Evolutionary conservation across 2,329 filamentous ascomycete genomes (phyloP), one percentile per base, ranked within the genome.

Genomic region (Hypoxylon sp.): DNA sequence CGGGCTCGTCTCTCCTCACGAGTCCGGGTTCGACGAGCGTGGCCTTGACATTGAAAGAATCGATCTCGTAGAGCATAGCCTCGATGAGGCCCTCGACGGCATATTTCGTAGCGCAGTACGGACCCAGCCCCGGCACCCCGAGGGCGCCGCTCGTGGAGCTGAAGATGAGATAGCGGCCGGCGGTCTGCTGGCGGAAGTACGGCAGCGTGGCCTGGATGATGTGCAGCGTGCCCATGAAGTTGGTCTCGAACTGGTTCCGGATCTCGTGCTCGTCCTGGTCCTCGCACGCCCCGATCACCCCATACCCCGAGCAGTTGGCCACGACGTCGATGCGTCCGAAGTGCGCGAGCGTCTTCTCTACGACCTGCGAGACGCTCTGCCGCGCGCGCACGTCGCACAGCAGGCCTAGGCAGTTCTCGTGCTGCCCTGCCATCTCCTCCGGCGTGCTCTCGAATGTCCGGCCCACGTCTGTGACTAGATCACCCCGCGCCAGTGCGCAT

Each of bases 51-150:
- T 94, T 93, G 73, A 96, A 97, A 0, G 77, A 72, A 60, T 97
- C 92, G 26, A 96, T 87, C 69, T 99, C 94, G 72, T 97, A 97
- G 11, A 97, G 80, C 89, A 99, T 93, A 11, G 90, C 92, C 72
- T 99, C 94, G 62, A 97, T 91, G 44, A 99, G 77, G 0, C 93
- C 94, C 69, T 99, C 94, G 3, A 96, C 91, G 0, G 94, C 94
- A 72, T 97, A 97, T 70, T 97, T 99, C 11, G 91, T 96, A 1
- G 94, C 94, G 71, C 93, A 97, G 68, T 96, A 97, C 0, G 93
- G 93, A 0, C 93, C 93, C 4, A 97, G 74, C 0, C 94, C 94
- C 0, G 94, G 94, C 0, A 97, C 91, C 2, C 93, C 94, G n/a
- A 97, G 80, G 0, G 93, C 90, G 3, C 94, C 94, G 21, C 89